phyloP scores from a whole-genome alignment of 805 yeast genomes.

The Candida montana region DNA sequence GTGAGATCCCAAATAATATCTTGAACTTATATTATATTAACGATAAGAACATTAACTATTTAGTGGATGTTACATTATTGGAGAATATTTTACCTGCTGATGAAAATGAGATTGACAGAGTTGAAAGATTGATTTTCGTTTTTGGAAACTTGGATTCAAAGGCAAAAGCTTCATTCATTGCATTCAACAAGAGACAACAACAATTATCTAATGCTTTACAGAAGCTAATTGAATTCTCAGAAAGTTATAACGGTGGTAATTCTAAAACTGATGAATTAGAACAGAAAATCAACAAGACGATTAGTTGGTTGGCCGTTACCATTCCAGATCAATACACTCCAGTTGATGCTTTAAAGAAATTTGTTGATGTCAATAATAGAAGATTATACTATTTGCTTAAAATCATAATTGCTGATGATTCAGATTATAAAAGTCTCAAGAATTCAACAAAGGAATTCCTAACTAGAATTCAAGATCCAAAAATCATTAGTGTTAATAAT shows the following conservation, averaged over 20 bases:
- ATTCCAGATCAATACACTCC: constrained; percentile 51
- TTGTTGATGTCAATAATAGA: constrained; percentile 51
- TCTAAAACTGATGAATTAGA: constrained; percentile 21
- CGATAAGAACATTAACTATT: constrained; percentile 57
- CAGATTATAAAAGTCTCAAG: constrained; percentile 53
- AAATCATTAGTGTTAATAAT: constrained; percentile 34
- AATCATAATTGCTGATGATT: constrained; percentile 47
- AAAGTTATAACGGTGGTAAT: constrained; percentile 33
- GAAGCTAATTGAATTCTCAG: constrained; percentile 45
- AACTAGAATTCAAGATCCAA: constrained; percentile 47
- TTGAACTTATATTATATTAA: constrained; percentile 69
- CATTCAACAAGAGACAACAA: constrained; percentile 64
- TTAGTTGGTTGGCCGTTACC: constrained; percentile 55
- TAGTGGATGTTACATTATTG: constrained; percentile 56
- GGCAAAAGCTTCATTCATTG: constrained; percentile 58
- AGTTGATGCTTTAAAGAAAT: constrained; percentile 43
- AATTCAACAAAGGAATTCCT: constrained; percentile 62
- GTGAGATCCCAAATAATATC: constrained; percentile 56
- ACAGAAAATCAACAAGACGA: constrained; percentile 45
- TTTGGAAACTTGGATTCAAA: constrained; percentile 46
- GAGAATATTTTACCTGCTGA: constrained; percentile 59
- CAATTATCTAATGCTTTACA: constrained; percentile 48
- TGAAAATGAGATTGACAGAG: constrained; percentile 40
- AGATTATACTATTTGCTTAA: constrained; percentile 53
- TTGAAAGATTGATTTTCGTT: constrained; percentile 46